phyloP scores from a whole-genome alignment of 805 yeast species.

The Pichia cabralensis region DNA sequence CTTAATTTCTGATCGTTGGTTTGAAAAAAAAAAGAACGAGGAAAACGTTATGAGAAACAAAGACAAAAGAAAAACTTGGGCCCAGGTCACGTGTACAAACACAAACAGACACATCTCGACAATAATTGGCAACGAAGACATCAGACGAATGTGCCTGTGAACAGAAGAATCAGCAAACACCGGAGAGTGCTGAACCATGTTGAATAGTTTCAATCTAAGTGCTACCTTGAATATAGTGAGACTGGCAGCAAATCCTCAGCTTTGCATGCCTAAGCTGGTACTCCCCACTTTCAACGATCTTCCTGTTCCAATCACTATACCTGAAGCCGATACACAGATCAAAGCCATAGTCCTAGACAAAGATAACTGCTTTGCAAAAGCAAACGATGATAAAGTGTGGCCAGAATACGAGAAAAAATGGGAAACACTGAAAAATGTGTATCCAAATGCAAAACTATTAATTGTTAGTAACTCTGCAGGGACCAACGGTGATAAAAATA shows the following conservation, averaged over 20 bases:
- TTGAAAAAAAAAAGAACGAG: no score
- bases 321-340: constrained; percentile 23
- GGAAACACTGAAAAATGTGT: constrained; percentile 40
- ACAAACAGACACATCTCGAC: no score
- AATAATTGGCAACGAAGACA: no score
- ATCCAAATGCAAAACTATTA: constrained; percentile 54
- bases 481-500: constrained; percentile 57
- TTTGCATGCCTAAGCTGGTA: constrained; percentile 61
- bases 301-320: constrained; percentile 17
- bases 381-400: constrained; percentile 73
- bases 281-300: constrained; percentile 35
- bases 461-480: constrained; percentile 95
- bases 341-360: constrained; percentile 83
- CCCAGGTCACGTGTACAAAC: no score
- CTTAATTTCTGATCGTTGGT: no score
- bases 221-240: constrained; percentile 64
- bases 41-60: no score
- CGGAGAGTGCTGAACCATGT: no score
- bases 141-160: no score
- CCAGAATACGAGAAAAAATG: constrained; percentile 55
- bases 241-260: constrained; percentile 50
- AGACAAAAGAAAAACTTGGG: no score
- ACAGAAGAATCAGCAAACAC: no score
- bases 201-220: constrained; percentile 52
- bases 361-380: constrained; percentile 89